Evolutionary conservation across 2,329 filamentous ascomycete species (phyloP), one percentile per base, ranked within the genome.

Genomic region (Aspergillus uvarum): DNA sequence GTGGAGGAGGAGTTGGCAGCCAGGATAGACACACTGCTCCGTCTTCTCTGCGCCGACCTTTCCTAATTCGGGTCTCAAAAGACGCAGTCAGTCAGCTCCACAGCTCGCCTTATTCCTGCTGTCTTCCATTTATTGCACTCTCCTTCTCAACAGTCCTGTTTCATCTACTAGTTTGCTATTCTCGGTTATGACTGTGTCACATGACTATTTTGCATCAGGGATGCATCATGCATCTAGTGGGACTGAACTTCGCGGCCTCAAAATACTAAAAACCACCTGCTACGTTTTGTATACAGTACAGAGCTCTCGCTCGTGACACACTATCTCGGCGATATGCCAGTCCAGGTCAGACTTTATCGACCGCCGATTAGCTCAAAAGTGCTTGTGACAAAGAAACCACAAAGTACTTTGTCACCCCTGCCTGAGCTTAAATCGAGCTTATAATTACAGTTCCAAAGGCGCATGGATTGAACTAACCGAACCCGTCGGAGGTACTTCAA

Each of bases 31-130:
- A 8, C 26, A 29, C 7, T 10, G 6, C 7, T 29, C 26, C 26
- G 26, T 8, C 26, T 29, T 29, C 26, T 12, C 38, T 16, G 14
- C 35, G 21, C 26, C 38, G 51, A 56, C 58, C 56, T 59, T 58
- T 58, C 64, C 65, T 59, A 47, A 63, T 67, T 67, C 52, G 63
- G 63, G 66, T 52, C 19, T 71, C 66, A 70, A 72, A 69, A 71
- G 67, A 63, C 49, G 57, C 61, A 60, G 42, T 19, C 38, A 21
- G 29, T 44, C 38, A 11, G 19, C 22, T 7, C 12, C 42, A 10
- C 38, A 21, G 26, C 42, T 14, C 12, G 16, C 38, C 11, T 55
- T 12, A 42, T 19, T 31, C 42, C 53, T 48, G 11, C 42, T 8
- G 22, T 35, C 14, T 48, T 35, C 24, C 26, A n/a, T 4, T 44